phyloP scores from a whole-genome alignment of 805 yeast genomes.

The Blastobotrys attinorum region DNA sequence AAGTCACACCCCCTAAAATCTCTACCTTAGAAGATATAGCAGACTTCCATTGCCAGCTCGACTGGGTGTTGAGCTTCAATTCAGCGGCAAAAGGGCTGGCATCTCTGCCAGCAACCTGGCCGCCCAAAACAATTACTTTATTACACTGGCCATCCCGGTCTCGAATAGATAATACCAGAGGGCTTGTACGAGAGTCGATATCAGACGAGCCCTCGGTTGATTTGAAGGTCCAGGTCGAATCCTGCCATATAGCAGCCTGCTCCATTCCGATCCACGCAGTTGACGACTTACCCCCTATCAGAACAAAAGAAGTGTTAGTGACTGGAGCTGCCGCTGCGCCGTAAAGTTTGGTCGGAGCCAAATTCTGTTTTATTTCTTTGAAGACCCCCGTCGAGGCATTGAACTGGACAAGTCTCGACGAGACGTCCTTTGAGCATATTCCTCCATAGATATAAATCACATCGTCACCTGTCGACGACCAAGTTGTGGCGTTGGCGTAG shows the following conservation, averaged over 20 bases:
- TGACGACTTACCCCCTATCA: conserved; percentile 59
- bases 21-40: conserved; percentile 2
- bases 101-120: conserved; percentile 34
- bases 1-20: background rate
- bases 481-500: conserved; percentile 16
- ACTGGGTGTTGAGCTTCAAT: conserved; percentile 32
- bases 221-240: conserved; percentile 57
- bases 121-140: conserved; percentile 54
- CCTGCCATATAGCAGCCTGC: conserved; percentile 69
- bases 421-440: conserved; percentile 17
- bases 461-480: conserved; percentile 18
- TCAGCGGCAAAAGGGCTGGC: conserved; percentile 39
- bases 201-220: conserved; percentile 25
- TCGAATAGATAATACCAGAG: conserved; percentile 52
- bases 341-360: conserved; percentile 18
- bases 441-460: conserved; percentile 27
- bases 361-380: conserved; percentile 15
- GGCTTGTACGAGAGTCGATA: conserved; percentile 46
- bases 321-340: conserved; percentile 20
- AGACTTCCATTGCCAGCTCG: conserved; percentile 16
- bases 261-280: conserved; percentile 65
- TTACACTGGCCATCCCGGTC: conserved; percentile 21
- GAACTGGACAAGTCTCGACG: conserved; percentile 19
- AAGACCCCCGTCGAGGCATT: conserved; percentile 15
- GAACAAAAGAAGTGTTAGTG: conserved; percentile 23